Conservation (phyloP, 441 rosid genomes). For the Bruguiera hainesii region DNA sequence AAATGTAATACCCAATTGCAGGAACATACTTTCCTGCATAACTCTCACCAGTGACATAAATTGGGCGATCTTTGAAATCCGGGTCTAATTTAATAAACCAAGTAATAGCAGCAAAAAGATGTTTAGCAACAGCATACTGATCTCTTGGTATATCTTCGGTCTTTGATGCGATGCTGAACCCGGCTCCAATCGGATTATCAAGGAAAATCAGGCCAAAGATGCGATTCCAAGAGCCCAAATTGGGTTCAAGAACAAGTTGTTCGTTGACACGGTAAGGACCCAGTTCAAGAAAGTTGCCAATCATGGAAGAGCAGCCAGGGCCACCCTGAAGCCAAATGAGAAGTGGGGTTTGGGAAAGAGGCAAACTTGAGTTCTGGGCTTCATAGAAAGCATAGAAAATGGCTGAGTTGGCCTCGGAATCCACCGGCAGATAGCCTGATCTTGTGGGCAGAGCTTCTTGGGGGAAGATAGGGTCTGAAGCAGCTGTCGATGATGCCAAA, state of each 20-base stretch:
- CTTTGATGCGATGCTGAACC: slow-evolving; percentile 67
- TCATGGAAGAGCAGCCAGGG: slow-evolving; percentile 96
- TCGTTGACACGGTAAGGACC: slow-evolving; percentile 64
- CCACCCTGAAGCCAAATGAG: slow-evolving; percentile 93
- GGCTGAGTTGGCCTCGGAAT: slow-evolving; percentile 46
- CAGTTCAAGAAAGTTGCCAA: slow-evolving; percentile 75
- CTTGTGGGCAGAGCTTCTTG: slow-evolving; percentile 60
- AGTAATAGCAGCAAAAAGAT: slow-evolving; percentile 52
- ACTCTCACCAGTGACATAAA: slow-evolving; percentile 82
- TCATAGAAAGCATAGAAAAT: slow-evolving; percentile 77
- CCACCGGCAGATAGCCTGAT: slow-evolving; percentile 75
- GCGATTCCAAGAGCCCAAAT: slow-evolving; percentile 81
- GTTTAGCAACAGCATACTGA: slow-evolving; percentile 56
- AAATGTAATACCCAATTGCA: slow-evolving; percentile 61
- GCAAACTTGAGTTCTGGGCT: slow-evolving; percentile 47
- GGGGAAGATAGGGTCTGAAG: slow-evolving; percentile 25
- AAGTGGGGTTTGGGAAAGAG: slow-evolving; percentile 57
- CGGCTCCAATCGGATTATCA: slow-evolving; percentile 82
- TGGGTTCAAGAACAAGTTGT: slow-evolving; percentile 37
- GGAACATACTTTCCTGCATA: slow-evolving; percentile 90
- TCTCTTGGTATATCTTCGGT: slow-evolving; percentile 57
- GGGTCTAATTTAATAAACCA: slow-evolving; percentile 45
- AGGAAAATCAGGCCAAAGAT: slow-evolving; percentile 70
- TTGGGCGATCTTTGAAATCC: slow-evolving; percentile 43
- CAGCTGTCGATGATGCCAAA: slow-evolving; percentile 19